phyloP scores from a whole-genome alignment of 768 basidiomycete species.

The Ramaria sp. region DNA sequence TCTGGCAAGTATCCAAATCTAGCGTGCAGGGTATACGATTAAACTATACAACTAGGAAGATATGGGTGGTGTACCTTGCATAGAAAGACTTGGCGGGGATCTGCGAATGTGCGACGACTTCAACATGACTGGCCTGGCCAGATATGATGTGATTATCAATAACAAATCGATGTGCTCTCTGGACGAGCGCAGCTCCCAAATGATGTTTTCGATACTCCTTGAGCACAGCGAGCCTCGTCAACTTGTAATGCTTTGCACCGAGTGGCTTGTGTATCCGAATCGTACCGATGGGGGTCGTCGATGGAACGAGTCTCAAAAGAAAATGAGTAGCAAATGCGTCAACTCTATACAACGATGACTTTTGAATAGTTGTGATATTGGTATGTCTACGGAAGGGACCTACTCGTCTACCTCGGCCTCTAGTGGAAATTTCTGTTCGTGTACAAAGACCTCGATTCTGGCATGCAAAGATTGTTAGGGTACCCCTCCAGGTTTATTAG shows the following conservation, averaged over 20 bases:
- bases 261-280: slow-evolving; percentile 32
- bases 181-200: slow-evolving; percentile 59
- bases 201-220: slow-evolving; percentile 49
- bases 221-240: slow-evolving; percentile 60
- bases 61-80: slow-evolving; percentile 44
- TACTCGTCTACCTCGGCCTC: slow-evolving; percentile 71
- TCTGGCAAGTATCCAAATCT: slow-evolving; percentile 28
- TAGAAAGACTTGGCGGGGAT: slow-evolving; percentile 65
- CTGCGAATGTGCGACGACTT: slow-evolving; percentile 60
- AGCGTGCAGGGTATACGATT: slow-evolving; percentile 11
- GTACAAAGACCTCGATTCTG: slow-evolving; percentile 45
- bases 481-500: too few relatives aligned
- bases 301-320: slow-evolving; percentile 55
- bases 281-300: slow-evolving; percentile 56
- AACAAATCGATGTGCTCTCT: slow-evolving; percentile 50
- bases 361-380: neutral
- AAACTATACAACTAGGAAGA: neutral
- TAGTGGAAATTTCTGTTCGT: slow-evolving; percentile 61
- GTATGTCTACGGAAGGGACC: slow-evolving; percentile 17
- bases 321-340: slow-evolving; percentile 62
- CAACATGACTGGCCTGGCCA: slow-evolving; percentile 18
- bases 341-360: slow-evolving; percentile 27
- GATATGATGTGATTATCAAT: slow-evolving; percentile 25
- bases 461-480: neutral
- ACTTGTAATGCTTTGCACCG: slow-evolving; percentile 46